A percentile compares a stretch with the other conserved stretches of the same genome.
phyloP scores from a whole-genome alignment of 129 eudicot genomes.

The Saposhnikovia divaricata region DNA sequence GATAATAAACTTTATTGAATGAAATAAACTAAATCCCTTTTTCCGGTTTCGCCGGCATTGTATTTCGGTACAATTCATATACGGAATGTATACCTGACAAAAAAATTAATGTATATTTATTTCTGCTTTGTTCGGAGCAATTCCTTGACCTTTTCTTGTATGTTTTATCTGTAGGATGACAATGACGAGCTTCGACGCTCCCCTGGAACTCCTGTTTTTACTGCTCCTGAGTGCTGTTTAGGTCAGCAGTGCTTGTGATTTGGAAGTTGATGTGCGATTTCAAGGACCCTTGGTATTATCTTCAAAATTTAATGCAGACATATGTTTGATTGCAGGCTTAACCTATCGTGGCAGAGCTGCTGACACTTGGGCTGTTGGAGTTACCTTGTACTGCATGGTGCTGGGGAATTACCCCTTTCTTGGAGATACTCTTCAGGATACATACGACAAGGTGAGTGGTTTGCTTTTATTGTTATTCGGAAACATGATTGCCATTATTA shows the following conservation, averaged over 20 bases:
- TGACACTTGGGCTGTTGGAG: conserved; percentile 98
- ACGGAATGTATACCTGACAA: too few relatives aligned
- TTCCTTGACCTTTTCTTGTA: not conserved
- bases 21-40: too few relatives aligned
- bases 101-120: too few relatives aligned
- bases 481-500: not conserved
- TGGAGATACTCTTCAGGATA: conserved; percentile 92
- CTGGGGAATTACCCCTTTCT: conserved; percentile 79
- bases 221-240: conserved; percentile 98
- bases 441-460: conserved; percentile 73
- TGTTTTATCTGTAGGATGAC: conserved; percentile 46
- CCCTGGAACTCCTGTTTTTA: conserved; percentile 97
- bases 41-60: too few relatives aligned
- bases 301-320: not conserved
- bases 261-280: not conserved
- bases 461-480: not conserved
- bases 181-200: conserved; percentile 95
- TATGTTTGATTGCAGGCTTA: conserved; percentile 33
- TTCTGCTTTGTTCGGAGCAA: not conserved
- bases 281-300: not conserved
- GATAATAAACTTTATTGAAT: too few relatives aligned
- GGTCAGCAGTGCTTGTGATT: conserved; percentile 34
- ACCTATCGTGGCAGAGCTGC: conserved; percentile 91
- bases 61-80: too few relatives aligned
- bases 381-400: conserved; percentile 77